Evolutionary conservation across 306 rosid species (phyloP).

Genomic region (Medicago ruthenica): DNA sequence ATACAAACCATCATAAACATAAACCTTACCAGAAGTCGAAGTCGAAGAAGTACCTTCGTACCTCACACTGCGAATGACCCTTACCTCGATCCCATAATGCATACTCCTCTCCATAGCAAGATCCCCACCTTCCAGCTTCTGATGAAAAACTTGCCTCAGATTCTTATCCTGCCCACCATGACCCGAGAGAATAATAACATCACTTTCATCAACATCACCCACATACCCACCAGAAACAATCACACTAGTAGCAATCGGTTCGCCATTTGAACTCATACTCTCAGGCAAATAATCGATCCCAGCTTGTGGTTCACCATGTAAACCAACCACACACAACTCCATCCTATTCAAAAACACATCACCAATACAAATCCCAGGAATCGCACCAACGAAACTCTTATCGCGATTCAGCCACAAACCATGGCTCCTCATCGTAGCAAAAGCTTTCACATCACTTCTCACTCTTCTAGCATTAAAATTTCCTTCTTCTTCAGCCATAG

Average conservation of each 20-base stretch:
- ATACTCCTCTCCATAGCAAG: conserved; percentile 93
- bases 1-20: conserved; percentile 93
- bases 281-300: conserved; percentile 91
- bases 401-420: conserved; percentile 91
- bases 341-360: conserved; percentile 83
- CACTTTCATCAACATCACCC: conserved; percentile 87
- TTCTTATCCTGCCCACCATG: conserved; percentile 95
- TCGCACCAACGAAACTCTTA: conserved; percentile 85
- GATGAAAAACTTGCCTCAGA: conserved; percentile 71
- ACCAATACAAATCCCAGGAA: conserved; percentile 86
- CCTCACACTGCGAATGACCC: conserved; percentile 83
- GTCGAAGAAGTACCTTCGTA: conserved; percentile 55
- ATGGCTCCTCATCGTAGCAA: conserved; percentile 61
- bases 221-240: conserved; percentile 95
- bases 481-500: conserved; percentile 59
- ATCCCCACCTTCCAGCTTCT: conserved; percentile 91
- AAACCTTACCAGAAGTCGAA: conserved; percentile 65
- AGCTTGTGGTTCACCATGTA: conserved; percentile 91
- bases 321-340: conserved; percentile 87
- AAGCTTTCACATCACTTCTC: conserved; percentile 74
- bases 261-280: conserved; percentile 84
- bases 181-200: conserved; percentile 83
- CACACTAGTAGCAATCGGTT: conserved; percentile 91
- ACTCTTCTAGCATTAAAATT: conserved; percentile 39
- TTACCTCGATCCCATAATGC: conserved; percentile 92